These are phyloP conservation scores for Fomitopsis serialis DNA, from an alignment of 768 basidiomycete species.

Conservation along the genomic window DNA sequence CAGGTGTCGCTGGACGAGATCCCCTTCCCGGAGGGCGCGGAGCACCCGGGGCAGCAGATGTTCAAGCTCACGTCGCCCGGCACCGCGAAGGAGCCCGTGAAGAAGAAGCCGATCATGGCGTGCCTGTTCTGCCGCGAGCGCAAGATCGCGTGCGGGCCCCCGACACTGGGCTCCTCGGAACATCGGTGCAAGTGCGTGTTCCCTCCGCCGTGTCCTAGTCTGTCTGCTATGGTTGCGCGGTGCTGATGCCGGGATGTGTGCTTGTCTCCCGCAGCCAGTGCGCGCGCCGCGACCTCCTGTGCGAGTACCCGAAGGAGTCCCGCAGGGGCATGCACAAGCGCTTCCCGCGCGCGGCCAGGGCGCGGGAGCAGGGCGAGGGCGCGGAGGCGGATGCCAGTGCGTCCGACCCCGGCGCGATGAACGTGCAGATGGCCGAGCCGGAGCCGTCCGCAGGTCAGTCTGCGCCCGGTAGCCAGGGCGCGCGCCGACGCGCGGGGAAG, in stretches of 20 bases:
- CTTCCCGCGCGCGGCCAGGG: slow-evolving; percentile 15
- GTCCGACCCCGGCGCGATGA: too few relatives aligned
- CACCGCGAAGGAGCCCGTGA: slow-evolving; percentile 13
- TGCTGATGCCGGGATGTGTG: neutral
- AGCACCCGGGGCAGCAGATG: slow-evolving; percentile 14
- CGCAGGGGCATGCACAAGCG: slow-evolving; percentile 42
- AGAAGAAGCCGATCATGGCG: slow-evolving; percentile 42
- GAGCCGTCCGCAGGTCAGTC: too few relatives aligned
- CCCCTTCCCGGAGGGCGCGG: slow-evolving; percentile 6
- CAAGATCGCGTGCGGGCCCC: slow-evolving; percentile 46
- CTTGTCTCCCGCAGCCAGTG: slow-evolving; percentile 33
- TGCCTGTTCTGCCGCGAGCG: slow-evolving; percentile 45
- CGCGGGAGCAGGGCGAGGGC: slow-evolving; percentile 8
- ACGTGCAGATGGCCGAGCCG: too few relatives aligned
- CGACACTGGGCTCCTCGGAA: slow-evolving; percentile 30
- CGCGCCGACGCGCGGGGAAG: neutral
- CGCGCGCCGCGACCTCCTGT: slow-evolving; percentile 38
- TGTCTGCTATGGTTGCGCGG: neutral
- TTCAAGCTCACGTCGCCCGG: slow-evolving; percentile 16
- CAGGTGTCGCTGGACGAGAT: slow-evolving; percentile 9
- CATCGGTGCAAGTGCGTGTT: slow-evolving; percentile 38
- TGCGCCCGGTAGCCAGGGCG: too few relatives aligned
- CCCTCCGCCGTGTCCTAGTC: neutral
- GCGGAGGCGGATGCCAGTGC: neutral
- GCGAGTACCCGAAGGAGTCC: slow-evolving; percentile 46